These are phyloP conservation scores for Xanthoceras sorbifolium DNA, from an alignment of 345 rosid species.

Conservation along the genomic window DNA sequence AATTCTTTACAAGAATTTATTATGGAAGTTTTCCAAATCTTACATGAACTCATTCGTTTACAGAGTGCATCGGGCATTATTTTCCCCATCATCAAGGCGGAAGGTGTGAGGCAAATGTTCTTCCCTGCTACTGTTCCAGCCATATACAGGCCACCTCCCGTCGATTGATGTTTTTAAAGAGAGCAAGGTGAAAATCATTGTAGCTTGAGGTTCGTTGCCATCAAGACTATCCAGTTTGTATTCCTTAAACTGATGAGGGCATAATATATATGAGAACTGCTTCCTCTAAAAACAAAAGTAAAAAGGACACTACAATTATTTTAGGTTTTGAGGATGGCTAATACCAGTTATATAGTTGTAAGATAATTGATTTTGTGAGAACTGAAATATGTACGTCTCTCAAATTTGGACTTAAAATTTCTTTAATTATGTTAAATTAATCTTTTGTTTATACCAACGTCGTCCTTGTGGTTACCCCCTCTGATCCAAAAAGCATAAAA, in stretches of 20 bases:
- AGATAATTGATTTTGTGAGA: neutral
- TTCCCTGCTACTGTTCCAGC: conserved; percentile 45
- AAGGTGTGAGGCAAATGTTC: conserved; percentile 53
- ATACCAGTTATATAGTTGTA: neutral
- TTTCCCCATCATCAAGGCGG: conserved; percentile 48
- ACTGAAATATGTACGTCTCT: neutral
- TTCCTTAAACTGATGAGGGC: neutral
- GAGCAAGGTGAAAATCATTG: neutral
- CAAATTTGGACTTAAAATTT: neutral
- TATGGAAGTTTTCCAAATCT: neutral
- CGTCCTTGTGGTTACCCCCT: neutral
- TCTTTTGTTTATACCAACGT: neutral
- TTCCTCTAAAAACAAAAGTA: neutral
- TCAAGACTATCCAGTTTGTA: neutral
- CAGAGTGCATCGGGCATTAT: conserved; percentile 52
- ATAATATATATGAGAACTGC: neutral
- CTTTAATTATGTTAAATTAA: neutral
- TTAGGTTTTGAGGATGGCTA: neutral
- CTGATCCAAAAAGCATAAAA: neutral
- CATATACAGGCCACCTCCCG: conserved; percentile 29
- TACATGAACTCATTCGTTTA: neutral
- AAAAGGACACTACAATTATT: neutral
- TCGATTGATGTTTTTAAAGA: neutral
- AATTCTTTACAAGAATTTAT: neutral
- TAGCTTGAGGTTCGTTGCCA: neutral